Evolutionary conservation across 305 asterid species (phyloP).

Genomic region (Salvia sclarea): DNA sequence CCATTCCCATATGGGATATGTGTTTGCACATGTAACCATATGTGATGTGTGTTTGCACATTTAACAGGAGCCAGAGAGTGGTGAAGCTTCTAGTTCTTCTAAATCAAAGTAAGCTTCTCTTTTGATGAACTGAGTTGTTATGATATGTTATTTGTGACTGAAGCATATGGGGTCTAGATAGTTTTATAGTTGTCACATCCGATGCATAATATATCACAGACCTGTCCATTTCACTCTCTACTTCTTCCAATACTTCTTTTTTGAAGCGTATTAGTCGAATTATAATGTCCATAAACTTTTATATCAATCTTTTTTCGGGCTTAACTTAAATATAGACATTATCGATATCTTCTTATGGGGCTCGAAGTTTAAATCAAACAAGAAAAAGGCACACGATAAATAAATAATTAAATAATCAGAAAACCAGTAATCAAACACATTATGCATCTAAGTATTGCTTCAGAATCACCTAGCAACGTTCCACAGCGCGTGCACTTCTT

Average conservation of each 20-base stretch:
- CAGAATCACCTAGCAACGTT: too few species aligned
- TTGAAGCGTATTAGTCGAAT: too few species aligned
- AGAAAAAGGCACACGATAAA: too few species aligned
- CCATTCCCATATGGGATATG: background rate
- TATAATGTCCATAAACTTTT: background rate
- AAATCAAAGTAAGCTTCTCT: constrained; percentile 12
- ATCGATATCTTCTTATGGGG: background rate
- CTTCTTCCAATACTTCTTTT: background rate
- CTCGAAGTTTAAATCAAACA: too few species aligned
- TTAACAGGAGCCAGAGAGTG: constrained; percentile 15
- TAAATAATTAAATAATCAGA: too few species aligned
- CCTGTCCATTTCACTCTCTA: background rate
- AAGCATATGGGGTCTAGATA: background rate
- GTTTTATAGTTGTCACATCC: background rate
- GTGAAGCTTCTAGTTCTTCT: constrained; percentile 7
- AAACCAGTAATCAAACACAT: too few species aligned
- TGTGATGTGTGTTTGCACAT: constrained; percentile 18
- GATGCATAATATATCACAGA: background rate
- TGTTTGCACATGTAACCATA: constrained; percentile 8
- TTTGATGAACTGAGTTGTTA: constrained; percentile 1
- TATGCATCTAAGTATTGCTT: too few species aligned
- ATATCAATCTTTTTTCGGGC: background rate
- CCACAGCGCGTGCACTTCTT: too few species aligned
- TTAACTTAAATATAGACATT: background rate
- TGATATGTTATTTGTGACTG: constrained; percentile 4